Conservation (phyloP, 768 basidiomycete species). For the Leccinum subgranulosum region DNA sequence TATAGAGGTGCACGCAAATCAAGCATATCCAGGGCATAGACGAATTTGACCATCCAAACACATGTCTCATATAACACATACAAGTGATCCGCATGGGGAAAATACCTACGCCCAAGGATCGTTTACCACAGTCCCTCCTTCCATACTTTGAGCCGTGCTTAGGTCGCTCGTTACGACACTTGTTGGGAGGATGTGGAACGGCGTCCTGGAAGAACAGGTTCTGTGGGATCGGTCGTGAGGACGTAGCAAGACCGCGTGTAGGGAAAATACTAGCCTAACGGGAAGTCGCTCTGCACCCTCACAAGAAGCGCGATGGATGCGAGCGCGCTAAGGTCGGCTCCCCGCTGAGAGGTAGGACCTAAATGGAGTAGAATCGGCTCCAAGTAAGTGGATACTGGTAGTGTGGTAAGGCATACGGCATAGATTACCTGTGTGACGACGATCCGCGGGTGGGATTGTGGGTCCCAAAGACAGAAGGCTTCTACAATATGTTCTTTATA, state of each 20-base stretch:
- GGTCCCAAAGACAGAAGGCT: slow-evolving; percentile 26
- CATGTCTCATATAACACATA: slow-evolving; percentile 14
- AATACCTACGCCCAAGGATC: slow-evolving; percentile 16
- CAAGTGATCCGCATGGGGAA: slow-evolving; percentile 4
- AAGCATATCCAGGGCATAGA: not conserved
- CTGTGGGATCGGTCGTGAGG: slow-evolving; percentile 16
- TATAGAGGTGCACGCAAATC: not conserved
- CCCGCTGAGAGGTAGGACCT: slow-evolving; percentile 40
- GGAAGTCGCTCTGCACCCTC: slow-evolving; percentile 58
- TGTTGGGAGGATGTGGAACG: slow-evolving; percentile 64
- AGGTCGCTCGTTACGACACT: slow-evolving; percentile 71
- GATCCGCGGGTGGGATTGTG: slow-evolving; percentile 32
- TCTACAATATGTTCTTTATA: slow-evolving; percentile 30
- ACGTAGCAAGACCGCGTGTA: not conserved
- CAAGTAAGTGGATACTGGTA: slow-evolving; percentile 6
- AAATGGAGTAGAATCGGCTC: slow-evolving; percentile 3
- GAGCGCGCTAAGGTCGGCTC: slow-evolving; percentile 50
- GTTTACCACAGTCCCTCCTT: slow-evolving; percentile 39
- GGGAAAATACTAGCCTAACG: slow-evolving; percentile 39
- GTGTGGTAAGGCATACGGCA: slow-evolving; percentile 19
- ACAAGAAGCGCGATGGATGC: slow-evolving; percentile 76
- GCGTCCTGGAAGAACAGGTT: slow-evolving; percentile 44
- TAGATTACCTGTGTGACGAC: slow-evolving; percentile 29
- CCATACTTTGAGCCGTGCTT: slow-evolving; percentile 67
- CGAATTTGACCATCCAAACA: slow-evolving; percentile 6